phyloP scores from a whole-genome alignment of 2,329 filamentous ascomycete species.

The Trichoderma guizhouense region DNA sequence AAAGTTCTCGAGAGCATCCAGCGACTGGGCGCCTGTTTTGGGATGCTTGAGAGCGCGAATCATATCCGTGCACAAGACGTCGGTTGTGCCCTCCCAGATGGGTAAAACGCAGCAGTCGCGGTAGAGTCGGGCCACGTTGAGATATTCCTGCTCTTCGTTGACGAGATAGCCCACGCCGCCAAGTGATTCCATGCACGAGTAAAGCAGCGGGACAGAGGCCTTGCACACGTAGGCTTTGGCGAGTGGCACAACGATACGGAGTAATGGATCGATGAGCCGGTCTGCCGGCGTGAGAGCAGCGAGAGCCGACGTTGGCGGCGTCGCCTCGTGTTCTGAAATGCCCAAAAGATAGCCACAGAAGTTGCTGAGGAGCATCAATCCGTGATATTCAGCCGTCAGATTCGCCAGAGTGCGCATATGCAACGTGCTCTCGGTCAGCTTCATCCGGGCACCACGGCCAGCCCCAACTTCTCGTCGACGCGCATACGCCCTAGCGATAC shows the following conservation, averaged over 20 bases:
- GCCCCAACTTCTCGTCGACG: slow-evolving; percentile 52
- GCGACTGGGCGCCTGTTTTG: slow-evolving; percentile 33
- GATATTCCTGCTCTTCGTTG: slow-evolving; percentile 58
- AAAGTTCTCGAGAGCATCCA: slow-evolving; percentile 44
- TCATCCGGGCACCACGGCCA: slow-evolving; percentile 41
- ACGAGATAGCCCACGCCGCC: slow-evolving; percentile 66
- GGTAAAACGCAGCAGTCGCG: slow-evolving; percentile 61
- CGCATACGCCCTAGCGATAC: slow-evolving; percentile 56
- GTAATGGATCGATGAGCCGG: slow-evolving; percentile 39
- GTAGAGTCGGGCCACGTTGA: slow-evolving; percentile 65
- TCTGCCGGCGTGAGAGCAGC: slow-evolving; percentile 33
- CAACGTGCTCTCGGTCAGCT: slow-evolving; percentile 50
- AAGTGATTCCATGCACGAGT: slow-evolving; percentile 60
- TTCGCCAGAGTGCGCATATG: slow-evolving; percentile 59
- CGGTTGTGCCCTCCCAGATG: slow-evolving; percentile 73
- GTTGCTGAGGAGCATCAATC: slow-evolving; percentile 53
- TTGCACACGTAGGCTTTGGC: slow-evolving; percentile 58
- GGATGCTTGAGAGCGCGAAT: slow-evolving; percentile 47
- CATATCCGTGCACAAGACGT: slow-evolving; percentile 59
- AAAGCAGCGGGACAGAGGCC: slow-evolving; percentile 47
- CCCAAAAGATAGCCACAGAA: slow-evolving; percentile 55
- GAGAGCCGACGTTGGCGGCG: slow-evolving; percentile 23
- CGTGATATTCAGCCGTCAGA: slow-evolving; percentile 54
- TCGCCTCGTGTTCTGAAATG: slow-evolving; percentile 43
- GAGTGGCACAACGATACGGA: slow-evolving; percentile 58